phyloP scores from a whole-genome alignment of 1,139 yeast genomes.

The Suhomyces wounanorum region DNA sequence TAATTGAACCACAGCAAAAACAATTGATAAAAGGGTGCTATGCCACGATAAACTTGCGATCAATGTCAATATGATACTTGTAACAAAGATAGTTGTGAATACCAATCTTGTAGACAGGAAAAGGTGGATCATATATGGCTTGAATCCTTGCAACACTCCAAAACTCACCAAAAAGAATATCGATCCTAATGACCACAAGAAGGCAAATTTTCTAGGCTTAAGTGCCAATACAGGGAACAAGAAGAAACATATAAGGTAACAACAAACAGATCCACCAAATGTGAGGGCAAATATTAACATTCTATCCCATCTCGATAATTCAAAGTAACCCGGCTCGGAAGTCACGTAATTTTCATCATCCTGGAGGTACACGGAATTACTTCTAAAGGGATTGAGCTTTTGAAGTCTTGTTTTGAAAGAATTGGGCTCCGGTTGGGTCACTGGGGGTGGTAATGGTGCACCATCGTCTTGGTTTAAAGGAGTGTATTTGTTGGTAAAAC shows the following conservation, averaged over 20 bases:
- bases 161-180: conserved; percentile 57
- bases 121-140: conserved; percentile 50
- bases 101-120: conserved; percentile 52
- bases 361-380: conserved; percentile 38
- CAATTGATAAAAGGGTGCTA: conserved; percentile 49
- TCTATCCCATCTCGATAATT: conserved; percentile 60
- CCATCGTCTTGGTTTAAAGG: conserved; percentile 39
- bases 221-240: conserved; percentile 57
- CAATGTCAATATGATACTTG: conserved; percentile 53
- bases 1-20: conserved; percentile 54
- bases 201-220: conserved; percentile 60
- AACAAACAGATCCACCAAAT: conserved; percentile 54
- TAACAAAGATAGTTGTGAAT: conserved; percentile 51
- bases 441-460: conserved; percentile 46
- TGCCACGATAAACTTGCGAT: conserved; percentile 48
- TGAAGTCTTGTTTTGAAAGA: conserved; percentile 34
- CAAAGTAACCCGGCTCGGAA: conserved; percentile 48
- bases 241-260: conserved; percentile 56
- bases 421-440: conserved; percentile 28
- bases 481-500: conserved; percentile 31
- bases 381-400: conserved; percentile 44
- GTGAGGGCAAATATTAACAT: conserved; percentile 57
- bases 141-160: conserved; percentile 57
- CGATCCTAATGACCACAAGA: conserved; percentile 64
- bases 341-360: conserved; percentile 51